A percentile compares a stretch with the other conserved stretches of the same genome.
Evolutionary conservation across 768 basidiomycete genomes (phyloP).

Genomic region (Lenzites betulinus): DNA sequence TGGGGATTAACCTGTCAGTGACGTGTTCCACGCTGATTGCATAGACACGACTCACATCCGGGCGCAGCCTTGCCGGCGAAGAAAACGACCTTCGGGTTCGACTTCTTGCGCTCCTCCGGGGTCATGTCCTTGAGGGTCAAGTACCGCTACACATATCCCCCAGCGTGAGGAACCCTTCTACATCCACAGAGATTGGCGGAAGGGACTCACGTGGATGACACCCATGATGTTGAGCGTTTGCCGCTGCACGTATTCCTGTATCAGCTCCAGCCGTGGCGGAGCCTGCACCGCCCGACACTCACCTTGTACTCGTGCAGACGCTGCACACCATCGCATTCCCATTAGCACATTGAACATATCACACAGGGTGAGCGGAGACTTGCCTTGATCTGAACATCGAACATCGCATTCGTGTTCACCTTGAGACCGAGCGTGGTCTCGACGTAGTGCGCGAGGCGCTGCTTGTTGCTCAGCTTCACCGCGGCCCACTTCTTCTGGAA

Average conservation of each 20-base stretch:
- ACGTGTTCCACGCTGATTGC: conserved; percentile 13
- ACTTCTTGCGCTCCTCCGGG: conserved; percentile 77
- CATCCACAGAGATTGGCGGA: not conserved
- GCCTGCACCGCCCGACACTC: conserved; percentile 1
- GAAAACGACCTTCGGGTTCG: conserved; percentile 87
- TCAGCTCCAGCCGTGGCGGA: not conserved
- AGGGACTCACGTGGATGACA: conserved; percentile 70
- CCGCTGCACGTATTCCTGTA: conserved; percentile 47
- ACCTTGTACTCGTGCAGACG: conserved; percentile 93
- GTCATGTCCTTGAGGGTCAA: conserved; percentile 77
- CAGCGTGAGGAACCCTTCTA: not conserved
- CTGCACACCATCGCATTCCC: conserved; percentile 41
- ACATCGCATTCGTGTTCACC: conserved; percentile 77
- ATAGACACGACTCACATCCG: conserved; percentile 61
- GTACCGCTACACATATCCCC: conserved; percentile 61
- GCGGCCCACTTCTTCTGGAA: conserved; percentile 83
- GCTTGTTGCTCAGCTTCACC: conserved; percentile 91
- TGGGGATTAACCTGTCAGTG: conserved; percentile 27
- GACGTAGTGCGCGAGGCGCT: conserved; percentile 78
- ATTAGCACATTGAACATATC: not conserved
- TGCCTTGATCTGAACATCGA: conserved; percentile 90
- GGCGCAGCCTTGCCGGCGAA: conserved; percentile 98
- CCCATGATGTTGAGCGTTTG: conserved; percentile 94
- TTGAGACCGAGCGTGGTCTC: conserved; percentile 68
- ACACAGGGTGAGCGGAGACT: conserved; percentile 10